phyloP scores from a whole-genome alignment of 352 stramenopile genomes.

The Halophytophthora batemanensis region DNA sequence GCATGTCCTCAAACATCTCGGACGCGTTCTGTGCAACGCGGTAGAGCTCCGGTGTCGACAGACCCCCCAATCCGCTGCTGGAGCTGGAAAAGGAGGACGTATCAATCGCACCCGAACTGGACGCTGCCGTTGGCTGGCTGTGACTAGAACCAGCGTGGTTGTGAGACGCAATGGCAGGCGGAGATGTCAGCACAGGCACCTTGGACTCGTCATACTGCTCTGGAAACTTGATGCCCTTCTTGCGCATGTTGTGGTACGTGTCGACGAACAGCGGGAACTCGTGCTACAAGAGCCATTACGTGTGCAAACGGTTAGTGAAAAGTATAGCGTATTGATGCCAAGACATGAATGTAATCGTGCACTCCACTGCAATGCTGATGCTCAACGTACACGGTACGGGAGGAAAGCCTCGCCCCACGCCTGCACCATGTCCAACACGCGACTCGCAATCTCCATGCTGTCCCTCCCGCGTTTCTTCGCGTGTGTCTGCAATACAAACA shows the following conservation, averaged over 20 bases:
- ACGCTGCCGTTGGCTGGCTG: constrained; percentile 1
- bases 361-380: too few relatives aligned
- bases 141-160: constrained; percentile 1
- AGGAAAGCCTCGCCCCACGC: constrained; percentile 83
- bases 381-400: constrained; percentile 33
- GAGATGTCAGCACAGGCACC: constrained; percentile 49
- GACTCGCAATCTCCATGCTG: constrained; percentile 70
- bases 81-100: constrained; percentile 46
- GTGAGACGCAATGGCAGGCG: constrained; percentile 9
- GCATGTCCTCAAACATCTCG: constrained; percentile 86
- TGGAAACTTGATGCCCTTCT: constrained; percentile 72
- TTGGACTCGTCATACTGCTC: constrained; percentile 75
- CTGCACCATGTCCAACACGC: constrained; percentile 74
- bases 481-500: constrained; percentile 31
- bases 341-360: too few relatives aligned
- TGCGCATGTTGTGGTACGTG: constrained; percentile 83
- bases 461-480: constrained; percentile 61
- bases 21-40: constrained; percentile 61
- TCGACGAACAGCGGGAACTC: constrained; percentile 79
- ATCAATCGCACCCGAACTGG: constrained; percentile 18
- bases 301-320: background rate
- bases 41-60: constrained; percentile 59
- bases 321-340: background rate
- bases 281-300: constrained; percentile 25
- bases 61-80: constrained; percentile 41